phyloP scores from a whole-genome alignment of 176 grass and related monocot genomes.

The Bothriochloa decipiens region DNA sequence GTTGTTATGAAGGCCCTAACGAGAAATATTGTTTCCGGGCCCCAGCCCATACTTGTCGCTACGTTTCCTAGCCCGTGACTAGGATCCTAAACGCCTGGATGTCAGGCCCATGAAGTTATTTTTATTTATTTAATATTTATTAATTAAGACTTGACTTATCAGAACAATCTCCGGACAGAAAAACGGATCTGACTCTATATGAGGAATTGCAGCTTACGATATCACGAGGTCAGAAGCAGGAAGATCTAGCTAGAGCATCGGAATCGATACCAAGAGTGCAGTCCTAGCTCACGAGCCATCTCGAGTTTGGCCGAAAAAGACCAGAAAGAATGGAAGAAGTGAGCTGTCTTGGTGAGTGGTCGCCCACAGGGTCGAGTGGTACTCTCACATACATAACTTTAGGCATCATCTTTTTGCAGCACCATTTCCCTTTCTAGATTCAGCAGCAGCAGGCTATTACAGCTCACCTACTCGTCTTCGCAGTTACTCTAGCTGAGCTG shows the following conservation, averaged over 20 bases:
- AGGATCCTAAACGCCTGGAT: too few species aligned
- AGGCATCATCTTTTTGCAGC: slow-evolving; percentile 25
- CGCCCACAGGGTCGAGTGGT: slow-evolving; percentile 9
- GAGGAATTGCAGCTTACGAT: neutral
- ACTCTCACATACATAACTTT: slow-evolving; percentile 28
- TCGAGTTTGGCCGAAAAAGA: slow-evolving; percentile 20
- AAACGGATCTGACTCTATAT: neutral
- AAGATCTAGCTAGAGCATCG: neutral
- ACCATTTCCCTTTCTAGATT: slow-evolving; percentile 33
- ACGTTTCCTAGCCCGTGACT: slow-evolving; percentile 15
- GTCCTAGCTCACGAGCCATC: neutral
- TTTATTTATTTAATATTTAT: too few species aligned
- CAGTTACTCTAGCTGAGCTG: neutral
- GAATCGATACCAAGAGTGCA: slow-evolving; percentile 57
- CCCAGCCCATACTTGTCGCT: neutral
- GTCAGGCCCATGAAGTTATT: too few species aligned
- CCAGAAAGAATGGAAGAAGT: slow-evolving; percentile 27
- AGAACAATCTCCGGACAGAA: too few species aligned
- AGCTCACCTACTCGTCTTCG: neutral
- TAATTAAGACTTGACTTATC: too few species aligned
- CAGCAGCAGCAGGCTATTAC: slow-evolving; percentile 8
- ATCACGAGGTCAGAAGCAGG: neutral
- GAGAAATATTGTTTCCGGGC: neutral
- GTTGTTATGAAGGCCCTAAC: neutral
- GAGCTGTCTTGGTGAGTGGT: slow-evolving; percentile 39